phyloP scores from a whole-genome alignment of 2,329 filamentous ascomycete genomes.

The Cercospora citrullina region DNA sequence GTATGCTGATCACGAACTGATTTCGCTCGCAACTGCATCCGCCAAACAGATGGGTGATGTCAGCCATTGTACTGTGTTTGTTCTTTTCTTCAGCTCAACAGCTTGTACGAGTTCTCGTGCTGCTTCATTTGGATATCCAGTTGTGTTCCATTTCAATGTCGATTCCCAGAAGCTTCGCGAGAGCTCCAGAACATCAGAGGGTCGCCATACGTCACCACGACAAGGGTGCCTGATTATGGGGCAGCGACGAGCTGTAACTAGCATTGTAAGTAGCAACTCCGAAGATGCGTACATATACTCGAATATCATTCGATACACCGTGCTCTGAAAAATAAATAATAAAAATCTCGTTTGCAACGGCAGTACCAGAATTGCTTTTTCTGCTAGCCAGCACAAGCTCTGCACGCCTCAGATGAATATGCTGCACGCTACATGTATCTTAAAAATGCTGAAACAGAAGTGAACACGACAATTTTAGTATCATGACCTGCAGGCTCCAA shows the following conservation, averaged over 20 bases:
- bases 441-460: not conserved
- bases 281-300: conserved; percentile 14
- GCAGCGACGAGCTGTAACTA: not conserved
- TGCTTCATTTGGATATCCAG: not conserved
- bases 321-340: not conserved
- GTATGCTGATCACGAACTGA: conserved; percentile 73
- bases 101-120: not conserved
- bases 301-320: not conserved
- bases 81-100: not conserved
- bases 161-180: conserved; percentile 6
- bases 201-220: conserved; percentile 1
- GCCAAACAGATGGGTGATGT: conserved; percentile 58
- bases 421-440: conserved; percentile 4
- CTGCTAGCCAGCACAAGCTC: not conserved
- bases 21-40: conserved; percentile 85
- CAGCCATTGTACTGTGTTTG: not conserved
- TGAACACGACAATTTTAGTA: not conserved
- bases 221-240: conserved; percentile 2
- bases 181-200: not conserved
- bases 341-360: not conserved
- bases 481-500: not conserved
- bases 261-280: not conserved
- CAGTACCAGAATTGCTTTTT: not conserved
- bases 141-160: not conserved
- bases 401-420: not conserved